Evolutionary conservation across 768 basidiomycete species (phyloP), one percentile per base, ranked within the genome.

Genomic region (Mycena crocata): DNA sequence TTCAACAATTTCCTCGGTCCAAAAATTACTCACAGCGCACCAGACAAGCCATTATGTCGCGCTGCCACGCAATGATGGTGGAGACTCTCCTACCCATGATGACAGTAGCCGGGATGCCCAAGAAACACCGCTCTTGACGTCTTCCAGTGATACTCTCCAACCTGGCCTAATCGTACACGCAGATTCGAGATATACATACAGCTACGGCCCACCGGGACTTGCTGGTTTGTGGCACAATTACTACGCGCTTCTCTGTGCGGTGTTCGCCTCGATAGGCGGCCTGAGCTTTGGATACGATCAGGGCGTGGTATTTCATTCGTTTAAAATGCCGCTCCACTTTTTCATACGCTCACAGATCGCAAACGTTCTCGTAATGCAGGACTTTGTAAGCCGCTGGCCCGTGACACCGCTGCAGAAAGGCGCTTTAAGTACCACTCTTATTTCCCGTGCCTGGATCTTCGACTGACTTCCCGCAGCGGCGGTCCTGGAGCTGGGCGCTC

Each of bases 281-380:
- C 74, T 93, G 61, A 87, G 90, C 17, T 94, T 94, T 76, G 93
- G 93, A 12, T 94, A 94, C 73, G 93, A 93, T 71, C 93, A 94
- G 73, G 93, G 93, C 39, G 93, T 94, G 51, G 85, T 85, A 70
- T 48, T 80, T 19, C 26, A 8, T 1, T 35, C 12, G 24, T 39
- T 23, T 28, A 8, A 37, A 19, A 28, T 24, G 13, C 23, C 24
- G 40, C 28, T 32, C 34, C 4, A 48, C 37, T 52, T 52, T 52
- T 26, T 34, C 28, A 37, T 15, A 48, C 19, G 57, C 2, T 21
- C 23, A 8, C 35, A 86, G 85, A 93, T 95, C 68, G 91, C 93
- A 3, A 95, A 94, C 74, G 89, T 95, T 17, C 83, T 95, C 15
- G 92, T 94, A 15, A 94, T 94, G 93, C 80, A 83, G 42, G 90